phyloP scores from a whole-genome alignment of 2,329 filamentous ascomycete species.

The Allantophomopsis cytisporea region DNA sequence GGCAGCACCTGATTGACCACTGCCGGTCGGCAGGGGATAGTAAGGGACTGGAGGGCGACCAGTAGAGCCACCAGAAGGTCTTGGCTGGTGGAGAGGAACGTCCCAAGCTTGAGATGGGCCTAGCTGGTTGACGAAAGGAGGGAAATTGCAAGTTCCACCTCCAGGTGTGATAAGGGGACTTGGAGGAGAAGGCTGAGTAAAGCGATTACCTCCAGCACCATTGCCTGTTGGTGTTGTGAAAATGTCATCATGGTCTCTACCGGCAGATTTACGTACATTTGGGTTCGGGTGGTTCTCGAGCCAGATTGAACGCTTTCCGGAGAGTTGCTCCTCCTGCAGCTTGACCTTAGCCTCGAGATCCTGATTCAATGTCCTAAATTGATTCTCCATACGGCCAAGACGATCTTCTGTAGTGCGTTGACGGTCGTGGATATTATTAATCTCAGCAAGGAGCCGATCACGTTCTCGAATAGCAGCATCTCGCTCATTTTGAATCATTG shows the following conservation, averaged over 20 bases:
- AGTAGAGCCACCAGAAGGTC: neutral
- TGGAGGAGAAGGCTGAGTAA: neutral
- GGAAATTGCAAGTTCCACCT: neutral
- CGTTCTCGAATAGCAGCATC: too few species aligned
- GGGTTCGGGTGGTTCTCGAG: constrained; percentile 7
- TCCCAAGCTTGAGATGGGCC: neutral
- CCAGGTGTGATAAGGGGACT: neutral
- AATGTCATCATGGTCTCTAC: constrained; percentile 7
- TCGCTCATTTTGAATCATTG: too few species aligned
- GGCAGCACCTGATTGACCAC: too few species aligned
- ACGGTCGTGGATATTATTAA: too few species aligned
- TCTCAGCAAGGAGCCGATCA: too few species aligned
- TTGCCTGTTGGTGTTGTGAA: constrained; percentile 7
- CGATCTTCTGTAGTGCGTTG: too few species aligned
- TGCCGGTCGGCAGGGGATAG: neutral
- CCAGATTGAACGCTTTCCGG: constrained; percentile 11
- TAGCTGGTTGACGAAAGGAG: neutral
- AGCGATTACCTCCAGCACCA: neutral
- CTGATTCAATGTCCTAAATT: neutral
- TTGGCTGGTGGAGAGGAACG: neutral
- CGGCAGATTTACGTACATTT: constrained; percentile 4
- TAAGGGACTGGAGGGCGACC: neutral
- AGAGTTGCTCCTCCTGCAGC: constrained; percentile 6
- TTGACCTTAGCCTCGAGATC: constrained; percentile 5
- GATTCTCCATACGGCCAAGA: too few species aligned